Evolutionary conservation across 768 basidiomycete species (phyloP).

Genomic region (Leccinum pellstonianum): DNA sequence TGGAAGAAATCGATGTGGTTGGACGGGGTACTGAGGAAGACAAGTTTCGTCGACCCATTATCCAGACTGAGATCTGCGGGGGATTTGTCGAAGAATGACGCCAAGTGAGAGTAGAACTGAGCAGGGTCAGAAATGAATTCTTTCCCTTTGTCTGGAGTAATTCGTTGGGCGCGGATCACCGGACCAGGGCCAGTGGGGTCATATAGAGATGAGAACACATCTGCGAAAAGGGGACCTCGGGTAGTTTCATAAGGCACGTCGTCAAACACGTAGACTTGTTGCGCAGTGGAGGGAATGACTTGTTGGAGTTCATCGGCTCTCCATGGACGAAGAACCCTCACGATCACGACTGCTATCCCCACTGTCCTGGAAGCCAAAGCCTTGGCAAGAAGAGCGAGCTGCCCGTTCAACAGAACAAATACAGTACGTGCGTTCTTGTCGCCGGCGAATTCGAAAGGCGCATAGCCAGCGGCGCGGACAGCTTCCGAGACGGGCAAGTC

Average conservation of each 20-base stretch:
- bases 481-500: constrained; percentile 44
- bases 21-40: constrained; percentile 53
- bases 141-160: constrained; percentile 57
- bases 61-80: constrained; percentile 27
- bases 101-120: constrained; percentile 44
- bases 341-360: constrained; percentile 64
- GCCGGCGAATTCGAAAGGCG: constrained; percentile 76
- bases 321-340: constrained; percentile 87
- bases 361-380: constrained; percentile 42
- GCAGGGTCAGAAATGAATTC: constrained; percentile 46
- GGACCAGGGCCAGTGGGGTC: constrained; percentile 36
- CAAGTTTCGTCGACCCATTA: constrained; percentile 38
- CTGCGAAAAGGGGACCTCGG: constrained; percentile 67
- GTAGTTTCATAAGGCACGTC: constrained; percentile 65
- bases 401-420: constrained; percentile 73
- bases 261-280: constrained; percentile 69
- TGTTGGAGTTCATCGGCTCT: constrained; percentile 58
- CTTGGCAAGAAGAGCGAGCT: constrained; percentile 64
- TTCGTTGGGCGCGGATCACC: constrained; percentile 52
- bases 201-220: constrained; percentile 64
- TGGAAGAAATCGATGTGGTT: constrained; percentile 48
- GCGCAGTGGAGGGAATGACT: constrained; percentile 58
- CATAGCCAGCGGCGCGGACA: constrained; percentile 59
- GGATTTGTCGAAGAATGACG: constrained; percentile 26
- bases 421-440: constrained; percentile 60